A percentile compares a stretch with the other conserved stretches of the same genome.
These are phyloP conservation scores for Agastache rugosa DNA, from an alignment of 257 asterid genomes.

Conservation along the genomic window DNA sequence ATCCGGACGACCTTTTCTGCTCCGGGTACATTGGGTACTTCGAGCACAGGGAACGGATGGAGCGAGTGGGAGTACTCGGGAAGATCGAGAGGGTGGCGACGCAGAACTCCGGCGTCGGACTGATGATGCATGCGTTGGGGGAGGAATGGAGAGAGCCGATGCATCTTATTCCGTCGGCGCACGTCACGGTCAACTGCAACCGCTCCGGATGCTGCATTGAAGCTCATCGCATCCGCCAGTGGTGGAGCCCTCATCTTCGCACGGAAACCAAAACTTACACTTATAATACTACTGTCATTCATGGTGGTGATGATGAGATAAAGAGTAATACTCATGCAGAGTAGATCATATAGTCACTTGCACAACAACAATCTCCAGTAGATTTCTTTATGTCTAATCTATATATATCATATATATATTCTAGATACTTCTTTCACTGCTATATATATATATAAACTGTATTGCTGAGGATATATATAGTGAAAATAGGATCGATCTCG, in stretches of 20 bases:
- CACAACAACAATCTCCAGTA: too few species aligned
- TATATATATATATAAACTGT: too few species aligned
- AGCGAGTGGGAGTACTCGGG: constrained; percentile 77
- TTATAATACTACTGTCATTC: too few species aligned
- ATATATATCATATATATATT: too few species aligned
- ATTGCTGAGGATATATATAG: too few species aligned
- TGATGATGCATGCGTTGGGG: constrained; percentile 66
- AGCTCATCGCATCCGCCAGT: constrained; percentile 91
- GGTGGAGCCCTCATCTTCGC: constrained; percentile 76
- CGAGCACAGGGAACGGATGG: constrained; percentile 80
- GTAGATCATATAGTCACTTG: too few species aligned
- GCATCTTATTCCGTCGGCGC: constrained; percentile 90
- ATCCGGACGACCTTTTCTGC: constrained; percentile 71
- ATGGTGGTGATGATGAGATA: not conserved
- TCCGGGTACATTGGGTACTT: constrained; percentile 84
- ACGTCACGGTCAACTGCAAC: constrained; percentile 49
- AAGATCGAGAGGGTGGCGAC: constrained; percentile 73
- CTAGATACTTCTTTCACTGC: too few species aligned
- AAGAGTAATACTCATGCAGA: too few species aligned
- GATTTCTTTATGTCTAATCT: too few species aligned
- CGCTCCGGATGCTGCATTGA: constrained; percentile 59
- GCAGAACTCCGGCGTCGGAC: constrained; percentile 78
- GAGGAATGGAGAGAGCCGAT: constrained; percentile 69
- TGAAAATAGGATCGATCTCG: too few species aligned
- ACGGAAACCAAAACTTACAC: constrained; percentile 57